Evolutionary conservation across 2,329 filamentous ascomycete species (phyloP).

Genomic region (Metarhizium sp.): DNA sequence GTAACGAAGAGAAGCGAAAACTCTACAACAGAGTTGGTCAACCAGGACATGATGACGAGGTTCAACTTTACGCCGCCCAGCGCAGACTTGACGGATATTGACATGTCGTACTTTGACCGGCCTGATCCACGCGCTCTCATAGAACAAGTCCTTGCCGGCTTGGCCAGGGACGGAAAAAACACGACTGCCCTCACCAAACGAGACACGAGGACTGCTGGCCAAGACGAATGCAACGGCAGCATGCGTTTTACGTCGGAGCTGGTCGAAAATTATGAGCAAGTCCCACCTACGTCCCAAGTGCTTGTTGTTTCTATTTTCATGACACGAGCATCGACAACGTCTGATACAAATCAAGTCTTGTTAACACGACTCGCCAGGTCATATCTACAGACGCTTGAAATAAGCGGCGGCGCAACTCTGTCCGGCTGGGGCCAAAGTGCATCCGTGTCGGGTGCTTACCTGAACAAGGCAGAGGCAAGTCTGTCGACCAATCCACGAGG

Average conservation of each 20-base stretch:
- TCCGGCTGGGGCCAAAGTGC: conserved; percentile 1
- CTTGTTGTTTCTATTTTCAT: neutral
- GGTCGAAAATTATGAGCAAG: neutral
- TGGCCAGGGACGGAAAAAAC: too few species aligned
- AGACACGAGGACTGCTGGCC: too few species aligned
- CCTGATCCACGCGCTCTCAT: neutral
- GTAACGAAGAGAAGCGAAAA: neutral
- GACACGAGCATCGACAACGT: too few species aligned
- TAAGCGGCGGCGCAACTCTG: neutral
- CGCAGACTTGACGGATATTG: too few species aligned
- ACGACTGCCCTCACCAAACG: too few species aligned
- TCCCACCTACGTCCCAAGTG: too few species aligned
- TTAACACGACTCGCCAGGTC: neutral
- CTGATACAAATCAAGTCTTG: too few species aligned
- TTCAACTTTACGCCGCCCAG: neutral
- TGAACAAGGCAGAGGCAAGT: neutral
- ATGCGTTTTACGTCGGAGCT: too few species aligned
- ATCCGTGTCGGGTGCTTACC: neutral
- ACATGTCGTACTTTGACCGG: neutral
- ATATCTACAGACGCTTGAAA: conserved; percentile 1
- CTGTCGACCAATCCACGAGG: too few species aligned
- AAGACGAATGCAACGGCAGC: too few species aligned
- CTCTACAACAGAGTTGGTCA: neutral
- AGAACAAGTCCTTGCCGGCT: neutral
- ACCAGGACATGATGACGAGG: neutral